Evolutionary conservation across 208 protist species (phyloP).

Genomic region (Wallacemonas collosoma): DNA sequence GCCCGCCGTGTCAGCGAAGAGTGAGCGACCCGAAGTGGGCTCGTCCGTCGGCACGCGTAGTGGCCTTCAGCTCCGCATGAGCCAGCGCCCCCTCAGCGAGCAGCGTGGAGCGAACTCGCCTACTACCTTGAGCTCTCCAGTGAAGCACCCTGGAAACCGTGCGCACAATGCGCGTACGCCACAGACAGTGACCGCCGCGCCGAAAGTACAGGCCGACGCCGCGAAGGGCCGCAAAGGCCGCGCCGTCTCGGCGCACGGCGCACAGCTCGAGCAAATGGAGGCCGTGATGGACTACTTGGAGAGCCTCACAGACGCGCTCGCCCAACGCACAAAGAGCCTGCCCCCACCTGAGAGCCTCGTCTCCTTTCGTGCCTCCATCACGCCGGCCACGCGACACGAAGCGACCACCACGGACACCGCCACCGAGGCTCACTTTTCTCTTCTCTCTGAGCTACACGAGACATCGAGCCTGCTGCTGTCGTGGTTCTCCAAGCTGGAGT

Average conservation of each 20-base stretch:
- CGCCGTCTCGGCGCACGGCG: slow-evolving; percentile 8
- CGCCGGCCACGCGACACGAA: slow-evolving; percentile 30
- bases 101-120: no score
- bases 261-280: slow-evolving; percentile 53
- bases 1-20: no score
- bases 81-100: background rate
- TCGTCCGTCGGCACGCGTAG: background rate
- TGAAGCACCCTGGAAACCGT: no score
- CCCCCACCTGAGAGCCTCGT: slow-evolving; percentile 51
- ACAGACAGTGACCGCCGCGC: no score
- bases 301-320: slow-evolving; percentile 40
- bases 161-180: no score
- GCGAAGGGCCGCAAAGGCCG: background rate
- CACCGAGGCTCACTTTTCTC: slow-evolving; percentile 23
- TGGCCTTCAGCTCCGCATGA: background rate
- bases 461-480: slow-evolving; percentile 44
- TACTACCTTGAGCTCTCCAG: no score
- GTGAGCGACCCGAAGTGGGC: no score
- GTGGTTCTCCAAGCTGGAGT: slow-evolving; percentile 65
- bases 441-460: slow-evolving; percentile 49
- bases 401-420: background rate
- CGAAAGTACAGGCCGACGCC: background rate
- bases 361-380: slow-evolving; percentile 46
- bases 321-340: slow-evolving; percentile 44
- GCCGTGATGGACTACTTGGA: slow-evolving; percentile 65